Base-by-base conservation (phyloP, 208 protist species). In the Naegleria gruberi region DNA sequence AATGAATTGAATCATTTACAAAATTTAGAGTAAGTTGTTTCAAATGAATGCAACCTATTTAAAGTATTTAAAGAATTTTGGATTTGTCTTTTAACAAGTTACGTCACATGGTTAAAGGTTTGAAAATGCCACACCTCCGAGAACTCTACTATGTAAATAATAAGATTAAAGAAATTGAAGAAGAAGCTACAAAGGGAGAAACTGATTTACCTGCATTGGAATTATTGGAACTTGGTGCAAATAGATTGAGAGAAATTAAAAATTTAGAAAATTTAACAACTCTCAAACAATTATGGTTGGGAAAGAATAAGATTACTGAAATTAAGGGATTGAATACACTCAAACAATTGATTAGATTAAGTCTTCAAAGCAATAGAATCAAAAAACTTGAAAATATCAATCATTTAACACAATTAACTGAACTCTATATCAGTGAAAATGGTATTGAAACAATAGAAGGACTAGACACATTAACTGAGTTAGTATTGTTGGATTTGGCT, bases 51-150 rank as follows among this genome's bases (percentile, higher is more conserved):
- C n/a, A n/a, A n/a, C n/a, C n/a, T n/a, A n/a, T n/a, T n/a, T n/a
- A n/a, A n/a, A n/a, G n/a, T n/a, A n/a, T n/a, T n/a, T 90, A 97
- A 15, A 92, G 91, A 19, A 97, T 95, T 91, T 93, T 97, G 7
- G 96, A 97, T 92, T 89, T 97, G 34, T 96, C 94, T 92, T 98
- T 97, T 92, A 98, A 97, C 90, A 94, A 97, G 81, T 94, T 97
- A 51, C 92, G 93, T 84, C 92, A 95, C 26, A 95, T 97, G 43
- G 41, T 42, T 4, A 95, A 95, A 7, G 95, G 96, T 2, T 92
- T 94, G 17, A 91, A 97, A 1, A 93, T 92, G 1, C 87, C 91
- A 6, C 95, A 94, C 3, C 92, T 98, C 42, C 96, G 95, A 84
- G 94, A 97, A 89, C 91, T 98, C 40, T 98, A 97, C 89, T 91